Conservation (phyloP, 352 stramenopile genomes). For the Pythium rhizo-oryzae region DNA sequence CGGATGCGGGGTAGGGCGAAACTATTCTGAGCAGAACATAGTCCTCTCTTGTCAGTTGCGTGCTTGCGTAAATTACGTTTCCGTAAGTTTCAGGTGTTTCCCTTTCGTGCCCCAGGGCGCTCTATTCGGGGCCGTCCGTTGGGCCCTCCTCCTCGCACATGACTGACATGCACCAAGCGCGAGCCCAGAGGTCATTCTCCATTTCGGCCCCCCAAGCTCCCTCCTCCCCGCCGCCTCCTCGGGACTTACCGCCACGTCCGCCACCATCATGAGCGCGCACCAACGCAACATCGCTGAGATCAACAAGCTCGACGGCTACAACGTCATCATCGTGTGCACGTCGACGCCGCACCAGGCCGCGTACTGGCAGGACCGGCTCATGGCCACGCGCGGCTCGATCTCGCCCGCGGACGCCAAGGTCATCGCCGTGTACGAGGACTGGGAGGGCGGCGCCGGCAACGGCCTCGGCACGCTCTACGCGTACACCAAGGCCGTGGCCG, state of each 20-base stretch:
- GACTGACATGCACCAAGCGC: neutral
- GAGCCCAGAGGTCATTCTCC: constrained; percentile 21
- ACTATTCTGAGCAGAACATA: neutral
- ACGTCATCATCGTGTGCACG: constrained; percentile 98
- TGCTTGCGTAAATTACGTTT: constrained; percentile 5
- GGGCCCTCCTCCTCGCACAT: neutral
- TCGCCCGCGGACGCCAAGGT: constrained; percentile 90
- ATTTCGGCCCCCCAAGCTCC: constrained; percentile 19
- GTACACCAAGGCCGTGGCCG: constrained; percentile 93
- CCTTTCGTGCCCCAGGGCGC: too few relatives aligned
- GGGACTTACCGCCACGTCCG: neutral
- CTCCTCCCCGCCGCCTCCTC: constrained; percentile 12
- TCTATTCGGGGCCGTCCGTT: constrained; percentile 10
- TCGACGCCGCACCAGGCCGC: constrained; percentile 95
- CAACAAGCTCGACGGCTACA: constrained; percentile 91
- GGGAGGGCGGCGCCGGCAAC: constrained; percentile 96
- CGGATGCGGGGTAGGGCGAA: constrained; percentile 22
- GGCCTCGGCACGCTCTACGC: constrained; percentile 96
- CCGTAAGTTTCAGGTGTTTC: constrained; percentile 8
- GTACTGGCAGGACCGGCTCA: constrained; percentile 97
- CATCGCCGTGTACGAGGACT: constrained; percentile 96
- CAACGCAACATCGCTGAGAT: constrained; percentile 87
- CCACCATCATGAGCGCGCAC: constrained; percentile 45
- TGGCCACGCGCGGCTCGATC: constrained; percentile 80
- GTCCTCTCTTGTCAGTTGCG: constrained; percentile 1